A percentile compares a stretch with the other conserved stretches of the same genome.
Conservation (phyloP, 2,329 filamentous ascomycete genomes). For the Zalaria sp. region DNA sequence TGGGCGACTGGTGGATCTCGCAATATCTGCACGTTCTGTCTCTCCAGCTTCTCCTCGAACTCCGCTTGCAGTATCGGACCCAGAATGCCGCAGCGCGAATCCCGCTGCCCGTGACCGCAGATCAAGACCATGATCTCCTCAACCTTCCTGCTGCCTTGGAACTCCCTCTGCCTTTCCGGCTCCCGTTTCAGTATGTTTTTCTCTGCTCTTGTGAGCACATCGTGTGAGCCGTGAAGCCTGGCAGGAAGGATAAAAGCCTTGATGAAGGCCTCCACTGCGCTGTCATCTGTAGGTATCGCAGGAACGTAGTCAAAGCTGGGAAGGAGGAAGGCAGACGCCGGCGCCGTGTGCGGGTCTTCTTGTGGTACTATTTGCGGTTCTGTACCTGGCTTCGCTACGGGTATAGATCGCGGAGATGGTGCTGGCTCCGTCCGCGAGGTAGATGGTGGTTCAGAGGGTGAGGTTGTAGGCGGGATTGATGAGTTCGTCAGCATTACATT, state of each 20-base stretch:
- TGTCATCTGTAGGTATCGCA: conserved; percentile 49
- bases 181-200: conserved; percentile 30
- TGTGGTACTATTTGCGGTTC: conserved; percentile 19
- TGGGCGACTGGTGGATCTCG: conserved; percentile 25
- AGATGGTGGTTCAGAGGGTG: conserved; percentile 9
- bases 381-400: conserved; percentile 9
- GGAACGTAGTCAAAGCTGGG: conserved; percentile 74
- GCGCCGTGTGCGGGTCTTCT: conserved; percentile 26
- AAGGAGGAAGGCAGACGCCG: conserved; percentile 58
- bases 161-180: conserved; percentile 28
- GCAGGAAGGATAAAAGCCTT: conserved; percentile 53
- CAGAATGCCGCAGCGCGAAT: conserved; percentile 67
- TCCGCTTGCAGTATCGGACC: conserved; percentile 59
- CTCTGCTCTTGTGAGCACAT: conserved; percentile 39
- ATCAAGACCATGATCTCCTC: conserved; percentile 64
- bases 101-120: conserved; percentile 74
- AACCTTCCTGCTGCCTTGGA: conserved; percentile 47
- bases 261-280: conserved; percentile 41
- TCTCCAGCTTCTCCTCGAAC: conserved; percentile 48
- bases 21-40: conserved; percentile 34
- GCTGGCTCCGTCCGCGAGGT: conserved; percentile 1
- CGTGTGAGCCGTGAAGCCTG: conserved; percentile 47
- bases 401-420: conserved; percentile 3
- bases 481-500: conserved; percentile 64
- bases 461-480: conserved; percentile 49